Conservation (phyloP, 2,329 filamentous ascomycete species). For the Colletotrichum echinochloae region DNA sequence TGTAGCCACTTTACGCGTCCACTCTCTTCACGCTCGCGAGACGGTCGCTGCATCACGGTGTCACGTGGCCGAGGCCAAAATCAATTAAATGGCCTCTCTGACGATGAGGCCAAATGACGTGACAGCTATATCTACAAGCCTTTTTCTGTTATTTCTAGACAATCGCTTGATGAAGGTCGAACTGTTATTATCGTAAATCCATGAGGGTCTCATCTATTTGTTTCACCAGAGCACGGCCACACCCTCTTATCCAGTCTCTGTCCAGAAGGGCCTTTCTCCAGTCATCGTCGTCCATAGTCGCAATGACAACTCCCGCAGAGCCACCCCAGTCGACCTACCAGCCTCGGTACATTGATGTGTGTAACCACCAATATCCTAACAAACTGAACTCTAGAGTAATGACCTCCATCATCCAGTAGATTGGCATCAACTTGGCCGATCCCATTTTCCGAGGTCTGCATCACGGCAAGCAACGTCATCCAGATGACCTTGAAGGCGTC, state of each 20-base stretch:
- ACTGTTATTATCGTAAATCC: background rate
- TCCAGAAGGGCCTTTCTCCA: constrained; percentile 9
- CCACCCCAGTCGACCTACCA: constrained; percentile 49
- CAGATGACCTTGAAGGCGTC: constrained; percentile 80
- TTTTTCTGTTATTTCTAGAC: background rate
- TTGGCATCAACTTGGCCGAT: constrained; percentile 97
- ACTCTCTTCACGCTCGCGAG: background rate
- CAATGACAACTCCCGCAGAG: constrained; percentile 28
- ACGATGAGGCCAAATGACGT: constrained; percentile 15
- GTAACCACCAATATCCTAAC: constrained; percentile 42
- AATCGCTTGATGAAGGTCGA: background rate
- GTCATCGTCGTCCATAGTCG: constrained; percentile 9
- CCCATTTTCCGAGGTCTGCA: constrained; percentile 89
- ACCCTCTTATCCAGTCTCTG: constrained; percentile 8
- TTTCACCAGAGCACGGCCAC: constrained; percentile 8
- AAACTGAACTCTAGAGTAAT: constrained; percentile 27
- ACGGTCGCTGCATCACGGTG: constrained; percentile 29
- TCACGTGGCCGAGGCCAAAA: constrained; percentile 33
- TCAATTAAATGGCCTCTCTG: constrained; percentile 15
- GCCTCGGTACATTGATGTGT: constrained; percentile 73
- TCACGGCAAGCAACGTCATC: constrained; percentile 81
- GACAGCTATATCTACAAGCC: background rate
- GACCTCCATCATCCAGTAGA: constrained; percentile 56
- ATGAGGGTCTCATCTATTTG: constrained; percentile 14
- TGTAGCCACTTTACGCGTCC: constrained; percentile 33